phyloP scores from a whole-genome alignment of 2,329 filamentous ascomycete genomes.

The Cladophialophora bantiana region DNA sequence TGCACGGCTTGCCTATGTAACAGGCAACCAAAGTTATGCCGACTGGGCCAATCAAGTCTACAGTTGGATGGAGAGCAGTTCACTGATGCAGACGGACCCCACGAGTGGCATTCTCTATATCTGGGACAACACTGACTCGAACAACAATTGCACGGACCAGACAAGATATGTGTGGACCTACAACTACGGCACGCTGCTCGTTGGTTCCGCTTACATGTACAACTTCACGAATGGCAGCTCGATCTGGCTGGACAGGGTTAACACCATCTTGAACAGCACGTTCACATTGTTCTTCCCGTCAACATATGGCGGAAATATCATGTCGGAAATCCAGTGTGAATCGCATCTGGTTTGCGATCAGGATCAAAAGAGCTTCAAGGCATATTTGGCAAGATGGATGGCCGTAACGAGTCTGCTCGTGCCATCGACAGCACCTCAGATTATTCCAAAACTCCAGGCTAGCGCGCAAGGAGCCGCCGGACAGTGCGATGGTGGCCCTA shows the following conservation, averaged over 20 bases:
- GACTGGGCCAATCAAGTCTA: conserved; percentile 73
- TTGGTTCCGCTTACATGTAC: conserved; percentile 64
- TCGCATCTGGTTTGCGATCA: conserved; percentile 61
- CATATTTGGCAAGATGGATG: conserved; percentile 67
- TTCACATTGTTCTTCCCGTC: conserved; percentile 59
- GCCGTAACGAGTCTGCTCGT: conserved; percentile 64
- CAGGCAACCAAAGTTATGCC: conserved; percentile 76
- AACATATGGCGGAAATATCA: conserved; percentile 57
- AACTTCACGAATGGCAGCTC: conserved; percentile 53
- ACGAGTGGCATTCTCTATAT: conserved; percentile 59
- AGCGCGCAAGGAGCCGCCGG: conserved; percentile 63
- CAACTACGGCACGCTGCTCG: conserved; percentile 62
- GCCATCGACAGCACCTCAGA: conserved; percentile 59
- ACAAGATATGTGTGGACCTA: conserved; percentile 64
- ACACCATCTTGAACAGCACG: conserved; percentile 62
- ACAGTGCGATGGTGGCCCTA: conserved; percentile 59
- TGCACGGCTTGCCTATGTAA: conserved; percentile 77
- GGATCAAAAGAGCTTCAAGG: conserved; percentile 71
- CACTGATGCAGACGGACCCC: conserved; percentile 51
- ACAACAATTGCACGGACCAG: conserved; percentile 58
- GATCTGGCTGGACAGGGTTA: conserved; percentile 61
- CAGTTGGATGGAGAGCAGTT: conserved; percentile 59
- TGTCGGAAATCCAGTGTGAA: conserved; percentile 68
- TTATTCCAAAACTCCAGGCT: conserved; percentile 60
- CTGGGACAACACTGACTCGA: conserved; percentile 62